Evolutionary conservation across 805 yeast genomes (phyloP), one percentile per base, ranked within the genome.

Genomic region (Lipomyces kockii): DNA sequence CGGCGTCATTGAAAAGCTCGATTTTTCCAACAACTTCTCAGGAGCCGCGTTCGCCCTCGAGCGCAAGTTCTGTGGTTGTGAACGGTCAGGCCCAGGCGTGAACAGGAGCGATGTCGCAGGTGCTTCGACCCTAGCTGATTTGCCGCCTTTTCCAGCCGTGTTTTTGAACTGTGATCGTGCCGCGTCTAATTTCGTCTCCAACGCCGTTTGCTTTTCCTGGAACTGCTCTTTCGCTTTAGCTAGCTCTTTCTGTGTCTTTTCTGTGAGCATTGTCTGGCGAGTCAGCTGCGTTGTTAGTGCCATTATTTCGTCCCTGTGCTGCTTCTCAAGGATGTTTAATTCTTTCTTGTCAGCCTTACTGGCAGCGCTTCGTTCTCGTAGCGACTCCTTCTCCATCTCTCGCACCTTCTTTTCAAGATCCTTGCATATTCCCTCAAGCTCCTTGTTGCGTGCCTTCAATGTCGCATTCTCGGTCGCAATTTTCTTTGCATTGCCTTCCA

Each of bases 1-100:
- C 9, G 72, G 71, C 5, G 72, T 69, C 68, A 62, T 67, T 7
- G 71, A 67, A 43, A 67, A 67, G 11, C 58, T 56, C 2, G 72
- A 67, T 39, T 68, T 54, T n/a, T 63, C 72, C 53, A 69, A 35
- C 14, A 62, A 39, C 32, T 61, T 64, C 2, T 29, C 63, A 4
- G 65, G 12, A 11, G 22, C 39, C 27, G 60, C 49, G 6, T 22
- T n/a, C n/a, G 60, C 25, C 29, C 37, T n/a, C 37, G 43, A 20
- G 17, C 60, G 29, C 22, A 7, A 11, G 22, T 25, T 29, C n/a
- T 29, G 55, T 22, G 32, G 55, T 9, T 25, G 35, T 29, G n/a
- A 32, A 20, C 27, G 22, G 2, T 56, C 51, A 12, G n/a, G 43
- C 22, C 61, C 71, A 3, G 71, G 69, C 17, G 71, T 68, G 25